Evolutionary conservation across 108 stramenopile species (phyloP).

Genomic region (Stephanodiscus triporus): DNA sequence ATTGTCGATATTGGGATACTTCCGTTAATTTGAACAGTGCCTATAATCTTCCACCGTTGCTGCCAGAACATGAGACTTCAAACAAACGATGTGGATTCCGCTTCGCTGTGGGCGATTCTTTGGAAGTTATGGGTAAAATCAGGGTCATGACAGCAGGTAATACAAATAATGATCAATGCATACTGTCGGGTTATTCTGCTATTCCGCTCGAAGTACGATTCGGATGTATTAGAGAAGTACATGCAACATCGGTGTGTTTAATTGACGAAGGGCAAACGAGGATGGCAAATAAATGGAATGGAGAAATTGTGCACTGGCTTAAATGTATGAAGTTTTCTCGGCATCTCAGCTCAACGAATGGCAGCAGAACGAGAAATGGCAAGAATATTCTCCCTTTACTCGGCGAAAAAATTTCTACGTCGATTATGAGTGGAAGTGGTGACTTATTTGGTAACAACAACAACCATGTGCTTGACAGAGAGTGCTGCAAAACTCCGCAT

Average conservation of each 20-base stretch:
- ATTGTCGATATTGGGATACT: constrained; percentile 68
- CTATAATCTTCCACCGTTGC: constrained; percentile 26
- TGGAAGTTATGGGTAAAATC: constrained; percentile 67
- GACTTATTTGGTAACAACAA: constrained; percentile 3
- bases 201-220: constrained; percentile 42
- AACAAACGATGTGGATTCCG: constrained; percentile 4
- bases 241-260: constrained; percentile 38
- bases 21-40: constrained; percentile 7
- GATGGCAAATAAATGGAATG: constrained; percentile 28
- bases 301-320: constrained; percentile 50
- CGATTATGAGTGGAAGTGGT: constrained; percentile 14
- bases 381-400: constrained; percentile 36
- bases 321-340: constrained; percentile 42
- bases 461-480: constrained; percentile 19
- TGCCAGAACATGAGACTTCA: constrained; percentile 18
- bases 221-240: constrained; percentile 50
- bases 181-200: constrained; percentile 29
- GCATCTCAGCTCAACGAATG: neutral
- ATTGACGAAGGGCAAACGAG: constrained; percentile 9
- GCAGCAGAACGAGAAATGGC: constrained; percentile 20
- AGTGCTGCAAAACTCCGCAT: constrained; percentile 52
- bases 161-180: constrained; percentile 20
- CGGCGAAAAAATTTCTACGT: constrained; percentile 20
- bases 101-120: constrained; percentile 58
- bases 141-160: constrained; percentile 48